Evolutionary conservation across 371 early-diverging fungal genomes (phyloP).

Genomic region (Rhizopus arrhizus): DNA sequence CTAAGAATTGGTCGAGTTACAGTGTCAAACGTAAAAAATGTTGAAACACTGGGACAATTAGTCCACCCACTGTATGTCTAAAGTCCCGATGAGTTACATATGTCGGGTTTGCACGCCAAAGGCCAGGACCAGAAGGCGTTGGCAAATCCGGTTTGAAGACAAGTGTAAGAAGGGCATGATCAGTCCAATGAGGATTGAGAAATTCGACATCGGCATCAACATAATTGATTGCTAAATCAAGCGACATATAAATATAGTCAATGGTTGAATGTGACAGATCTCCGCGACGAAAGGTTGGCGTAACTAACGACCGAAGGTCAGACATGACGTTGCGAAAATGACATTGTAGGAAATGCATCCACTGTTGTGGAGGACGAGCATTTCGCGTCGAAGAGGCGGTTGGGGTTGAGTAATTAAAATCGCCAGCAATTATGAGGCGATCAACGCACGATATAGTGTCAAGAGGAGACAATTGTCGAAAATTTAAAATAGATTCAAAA

Average conservation of each 20-base stretch:
- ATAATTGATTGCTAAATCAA: background rate
- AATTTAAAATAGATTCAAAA: background rate
- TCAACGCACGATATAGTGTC: background rate
- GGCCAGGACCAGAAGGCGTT: background rate
- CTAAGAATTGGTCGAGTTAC: no score
- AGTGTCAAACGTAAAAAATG: no score
- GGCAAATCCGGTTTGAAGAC: background rate
- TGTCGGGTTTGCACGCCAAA: constrained; percentile 10
- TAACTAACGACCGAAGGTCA: background rate
- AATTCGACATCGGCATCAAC: background rate
- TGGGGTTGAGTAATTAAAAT: background rate
- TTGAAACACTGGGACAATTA: no score
- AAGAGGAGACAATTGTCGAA: background rate
- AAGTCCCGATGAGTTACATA: background rate
- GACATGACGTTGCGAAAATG: constrained; percentile 1
- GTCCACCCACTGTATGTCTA: no score
- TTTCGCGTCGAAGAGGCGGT: background rate
- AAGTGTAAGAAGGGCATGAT: constrained; percentile 8
- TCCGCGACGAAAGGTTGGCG: background rate
- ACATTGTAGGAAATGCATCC: background rate
- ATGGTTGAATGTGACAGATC: background rate
- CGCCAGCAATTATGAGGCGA: background rate
- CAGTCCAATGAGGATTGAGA: constrained; percentile 2
- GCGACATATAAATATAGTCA: background rate
- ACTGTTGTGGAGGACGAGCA: background rate